These are phyloP conservation scores for Pseudogymnoascus sp. DNA, from an alignment of 2,329 filamentous ascomycete genomes.

Conservation along the genomic window DNA sequence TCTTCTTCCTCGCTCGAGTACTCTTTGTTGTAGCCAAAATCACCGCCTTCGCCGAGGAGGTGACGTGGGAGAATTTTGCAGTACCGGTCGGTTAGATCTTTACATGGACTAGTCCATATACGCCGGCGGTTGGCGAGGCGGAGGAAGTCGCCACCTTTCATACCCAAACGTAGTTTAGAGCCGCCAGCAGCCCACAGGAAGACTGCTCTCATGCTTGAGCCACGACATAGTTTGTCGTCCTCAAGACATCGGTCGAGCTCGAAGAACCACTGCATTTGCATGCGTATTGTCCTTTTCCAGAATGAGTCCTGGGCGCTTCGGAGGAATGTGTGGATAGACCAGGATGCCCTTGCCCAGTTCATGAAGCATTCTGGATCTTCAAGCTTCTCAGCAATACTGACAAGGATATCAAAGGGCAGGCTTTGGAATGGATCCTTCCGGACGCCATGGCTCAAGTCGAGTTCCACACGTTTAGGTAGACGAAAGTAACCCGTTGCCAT, in stretches of 20 bases:
- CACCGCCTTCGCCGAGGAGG: too few relatives aligned
- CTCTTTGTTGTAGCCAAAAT: too few relatives aligned
- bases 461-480: background rate
- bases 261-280: background rate
- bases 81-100: background rate
- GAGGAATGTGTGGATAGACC: background rate
- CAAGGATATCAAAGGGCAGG: background rate
- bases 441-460: background rate
- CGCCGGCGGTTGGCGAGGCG: slow-evolving; percentile 28
- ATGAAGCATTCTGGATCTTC: background rate
- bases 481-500: background rate
- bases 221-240: background rate
- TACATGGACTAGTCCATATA: slow-evolving; percentile 21
- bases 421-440: background rate
- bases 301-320: background rate
- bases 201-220: background rate
- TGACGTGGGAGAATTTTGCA: background rate
- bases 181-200: slow-evolving; percentile 21
- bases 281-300: background rate
- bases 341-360: background rate
- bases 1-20: too few relatives aligned
- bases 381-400: background rate
- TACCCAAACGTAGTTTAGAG: slow-evolving; percentile 18
- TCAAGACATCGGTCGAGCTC: background rate
- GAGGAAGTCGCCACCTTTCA: slow-evolving; percentile 22